Conservation (phyloP, 2,329 filamentous ascomycete species). For the Dendryphion nanum region DNA sequence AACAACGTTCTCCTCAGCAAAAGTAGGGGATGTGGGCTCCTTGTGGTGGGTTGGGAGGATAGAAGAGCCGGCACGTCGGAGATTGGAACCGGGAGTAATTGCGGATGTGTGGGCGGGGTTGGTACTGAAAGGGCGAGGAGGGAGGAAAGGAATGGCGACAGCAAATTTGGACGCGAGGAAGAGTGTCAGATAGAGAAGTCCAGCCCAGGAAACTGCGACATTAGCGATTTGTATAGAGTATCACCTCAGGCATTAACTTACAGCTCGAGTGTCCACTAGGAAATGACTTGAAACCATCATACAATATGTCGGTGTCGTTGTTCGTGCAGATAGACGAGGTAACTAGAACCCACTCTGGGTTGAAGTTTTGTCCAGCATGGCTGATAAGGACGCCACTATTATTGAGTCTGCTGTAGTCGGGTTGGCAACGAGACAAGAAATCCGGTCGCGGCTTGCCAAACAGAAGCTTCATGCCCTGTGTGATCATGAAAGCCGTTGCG, state of each 20-base stretch:
- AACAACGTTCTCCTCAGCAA: slow-evolving; percentile 38
- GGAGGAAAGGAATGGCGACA: slow-evolving; percentile 69
- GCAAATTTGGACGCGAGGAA: slow-evolving; percentile 83
- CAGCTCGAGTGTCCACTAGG: slow-evolving; percentile 62
- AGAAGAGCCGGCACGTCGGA: slow-evolving; percentile 17
- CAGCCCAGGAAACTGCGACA: slow-evolving; percentile 65
- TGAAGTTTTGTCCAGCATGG: slow-evolving; percentile 53
- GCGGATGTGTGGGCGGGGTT: slow-evolving; percentile 52
- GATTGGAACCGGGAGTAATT: slow-evolving; percentile 33
- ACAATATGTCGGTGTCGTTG: slow-evolving; percentile 50
- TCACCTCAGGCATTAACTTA: slow-evolving; percentile 33
- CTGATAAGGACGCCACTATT: slow-evolving; percentile 52
- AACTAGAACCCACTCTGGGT: slow-evolving; percentile 66
- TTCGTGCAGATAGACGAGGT: slow-evolving; percentile 74
- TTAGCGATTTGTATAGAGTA: not conserved
- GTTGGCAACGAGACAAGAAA: slow-evolving; percentile 68
- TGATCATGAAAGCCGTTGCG: slow-evolving; percentile 73
- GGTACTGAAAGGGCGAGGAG: slow-evolving; percentile 46
- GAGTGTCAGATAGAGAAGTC: slow-evolving; percentile 80
- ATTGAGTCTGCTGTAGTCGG: slow-evolving; percentile 63
- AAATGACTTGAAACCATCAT: slow-evolving; percentile 12
- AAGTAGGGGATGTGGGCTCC: slow-evolving; percentile 10
- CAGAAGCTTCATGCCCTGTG: slow-evolving; percentile 78
- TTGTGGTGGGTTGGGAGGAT: slow-evolving; percentile 26
- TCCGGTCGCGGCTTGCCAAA: slow-evolving; percentile 66